Base-by-base conservation (phyloP, 495 filamentous ascomycete species). In the Thermothielavioides terrestris region DNA sequence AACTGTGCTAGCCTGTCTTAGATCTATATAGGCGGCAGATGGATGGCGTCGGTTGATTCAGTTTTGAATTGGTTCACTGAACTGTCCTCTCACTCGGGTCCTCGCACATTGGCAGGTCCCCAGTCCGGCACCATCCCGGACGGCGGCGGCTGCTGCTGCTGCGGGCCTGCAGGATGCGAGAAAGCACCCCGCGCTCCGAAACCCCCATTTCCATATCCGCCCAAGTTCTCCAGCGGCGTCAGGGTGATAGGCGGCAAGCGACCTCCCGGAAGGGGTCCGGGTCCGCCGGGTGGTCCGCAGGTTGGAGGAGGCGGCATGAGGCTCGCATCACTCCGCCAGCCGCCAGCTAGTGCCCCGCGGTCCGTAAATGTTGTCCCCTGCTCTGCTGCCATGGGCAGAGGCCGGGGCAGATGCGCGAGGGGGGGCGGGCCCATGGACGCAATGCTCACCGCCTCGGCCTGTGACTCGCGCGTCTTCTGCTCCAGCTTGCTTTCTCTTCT, bases 401-500 rank as follows among this genome's bases (percentile, higher is more conserved):
- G 11, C 3, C 3, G 27, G 2, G 40, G 12, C n/a, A n/a, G n/a
- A n/a, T n/a, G n/a, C 9, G 44, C 27, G 17, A 37, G 35, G 35
- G 6, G 10, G 3, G 27, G 26, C 1, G 25, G 25, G 23, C 26
- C 43, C 15, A 36, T 30, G 1, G 23, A n/a, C 6, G 2, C 17
- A 6, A 4, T 34, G 27, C 9, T 11, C 21, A 4, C 12, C 1
- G n/a, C 35, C 3, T 28, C 32, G 8, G 35, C 17, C 11, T 48
- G 49, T 2, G 27, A 40, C 18, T 52, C 54, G n/a, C 49, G 32
- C n/a, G 44, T 39, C 27, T 42, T 47, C 10, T 44, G 48, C 11
- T 28, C 34, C 2, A 34, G 15, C 25, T 44, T 4, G 28, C 11
- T 46, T 12, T 64, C 61, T 26, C 55, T 57, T 34, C 72, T 63